Evolutionary conservation across 2,329 filamentous ascomycete species (phyloP).

Genomic region (Chalaropsis thielavioides): DNA sequence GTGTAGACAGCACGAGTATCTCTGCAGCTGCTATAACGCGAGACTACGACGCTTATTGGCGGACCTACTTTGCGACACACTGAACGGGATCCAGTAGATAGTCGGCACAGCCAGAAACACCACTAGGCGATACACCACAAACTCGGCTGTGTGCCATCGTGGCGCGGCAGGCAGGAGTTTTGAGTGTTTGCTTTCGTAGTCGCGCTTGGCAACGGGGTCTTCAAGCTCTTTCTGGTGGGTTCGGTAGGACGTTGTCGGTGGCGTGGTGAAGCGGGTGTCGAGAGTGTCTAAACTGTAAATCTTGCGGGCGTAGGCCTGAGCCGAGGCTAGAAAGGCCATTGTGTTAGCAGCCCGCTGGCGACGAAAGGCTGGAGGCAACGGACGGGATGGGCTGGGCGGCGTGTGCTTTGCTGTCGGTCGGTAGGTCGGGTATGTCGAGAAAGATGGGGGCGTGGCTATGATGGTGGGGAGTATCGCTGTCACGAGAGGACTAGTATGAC

Average conservation of each 20-base stretch:
- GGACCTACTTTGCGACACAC: constrained; percentile 63
- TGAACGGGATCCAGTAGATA: constrained; percentile 84
- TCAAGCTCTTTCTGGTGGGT: constrained; percentile 27
- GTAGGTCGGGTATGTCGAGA: neutral
- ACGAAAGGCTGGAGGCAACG: constrained; percentile 9
- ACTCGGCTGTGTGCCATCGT: constrained; percentile 78
- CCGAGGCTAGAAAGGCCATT: constrained; percentile 30
- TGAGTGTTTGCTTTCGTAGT: constrained; percentile 23
- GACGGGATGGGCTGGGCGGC: neutral
- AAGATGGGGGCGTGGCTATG: neutral
- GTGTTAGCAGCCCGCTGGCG: constrained; percentile 15
- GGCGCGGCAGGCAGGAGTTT: constrained; percentile 41
- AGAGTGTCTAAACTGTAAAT: constrained; percentile 53
- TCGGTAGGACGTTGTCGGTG: constrained; percentile 54
- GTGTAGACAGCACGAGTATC: neutral
- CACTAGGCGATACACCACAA: constrained; percentile 62
- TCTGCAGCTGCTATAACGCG: neutral
- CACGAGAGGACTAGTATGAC: neutral
- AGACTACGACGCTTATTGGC: neutral
- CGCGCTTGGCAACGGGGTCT: constrained; percentile 25
- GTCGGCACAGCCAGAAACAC: constrained; percentile 54
- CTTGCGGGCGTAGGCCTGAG: constrained; percentile 27
- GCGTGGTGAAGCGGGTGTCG: constrained; percentile 49
- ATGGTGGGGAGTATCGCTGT: neutral
- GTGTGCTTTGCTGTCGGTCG: neutral